phyloP scores from a whole-genome alignment of 2,329 filamentous ascomycete species.

The Aureobasidium vineae region DNA sequence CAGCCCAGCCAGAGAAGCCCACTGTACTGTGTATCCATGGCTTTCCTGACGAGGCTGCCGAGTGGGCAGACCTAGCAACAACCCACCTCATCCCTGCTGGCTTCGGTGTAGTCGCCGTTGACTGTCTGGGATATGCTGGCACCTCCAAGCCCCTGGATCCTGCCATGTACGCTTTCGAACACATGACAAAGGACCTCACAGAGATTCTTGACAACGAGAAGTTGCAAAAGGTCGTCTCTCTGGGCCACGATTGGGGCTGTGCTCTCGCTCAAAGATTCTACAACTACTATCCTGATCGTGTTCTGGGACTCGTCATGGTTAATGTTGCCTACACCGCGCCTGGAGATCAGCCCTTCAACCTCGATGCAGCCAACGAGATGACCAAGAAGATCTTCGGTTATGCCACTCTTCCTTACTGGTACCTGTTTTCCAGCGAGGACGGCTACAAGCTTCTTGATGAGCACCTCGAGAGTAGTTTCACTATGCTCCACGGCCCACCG shows the following conservation, averaged over 20 bases:
- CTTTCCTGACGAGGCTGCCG: slow-evolving; percentile 49
- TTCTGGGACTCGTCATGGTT: slow-evolving; percentile 45
- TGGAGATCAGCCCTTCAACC: slow-evolving; percentile 38
- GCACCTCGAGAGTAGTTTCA: slow-evolving; percentile 43
- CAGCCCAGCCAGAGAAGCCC: slow-evolving; percentile 34
- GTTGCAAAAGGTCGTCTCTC: slow-evolving; percentile 41
- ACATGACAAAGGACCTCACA: slow-evolving; percentile 41
- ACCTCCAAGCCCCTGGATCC: slow-evolving; percentile 45
- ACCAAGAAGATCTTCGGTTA: slow-evolving; percentile 42
- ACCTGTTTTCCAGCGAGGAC: slow-evolving; percentile 46
- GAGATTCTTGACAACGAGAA: slow-evolving; percentile 46
- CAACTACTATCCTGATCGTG: slow-evolving; percentile 44
- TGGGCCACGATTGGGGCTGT: slow-evolving; percentile 55
- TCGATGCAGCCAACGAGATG: slow-evolving; percentile 39
- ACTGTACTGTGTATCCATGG: slow-evolving; percentile 50
- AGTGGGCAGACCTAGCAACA: slow-evolving; percentile 47
- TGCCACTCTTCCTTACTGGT: slow-evolving; percentile 47
- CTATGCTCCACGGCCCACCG: slow-evolving; percentile 29
- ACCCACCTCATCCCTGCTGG: slow-evolving; percentile 43
- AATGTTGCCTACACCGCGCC: slow-evolving; percentile 47
- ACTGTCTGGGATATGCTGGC: slow-evolving; percentile 43
- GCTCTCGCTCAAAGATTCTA: slow-evolving; percentile 44
- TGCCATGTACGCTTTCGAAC: slow-evolving; percentile 40
- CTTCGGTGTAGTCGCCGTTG: slow-evolving; percentile 43
- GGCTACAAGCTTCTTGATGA: slow-evolving; percentile 41